Evolutionary conservation across 2,329 filamentous ascomycete species (phyloP).

Genomic region (Ramichloridium luteum): DNA sequence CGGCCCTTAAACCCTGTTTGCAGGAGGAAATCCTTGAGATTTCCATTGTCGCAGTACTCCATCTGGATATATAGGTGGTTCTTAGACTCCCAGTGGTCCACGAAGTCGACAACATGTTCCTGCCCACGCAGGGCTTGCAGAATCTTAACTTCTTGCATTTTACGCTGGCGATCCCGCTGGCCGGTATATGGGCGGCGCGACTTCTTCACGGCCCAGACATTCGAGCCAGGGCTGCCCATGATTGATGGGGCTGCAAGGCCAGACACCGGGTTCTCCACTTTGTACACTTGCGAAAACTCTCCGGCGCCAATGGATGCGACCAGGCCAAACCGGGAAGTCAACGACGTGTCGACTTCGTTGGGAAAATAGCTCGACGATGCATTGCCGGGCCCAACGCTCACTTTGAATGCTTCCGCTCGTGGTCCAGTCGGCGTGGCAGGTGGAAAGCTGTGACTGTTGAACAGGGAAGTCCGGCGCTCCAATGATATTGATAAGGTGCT

Average conservation of each 20-base stretch:
- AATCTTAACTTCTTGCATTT: slow-evolving; percentile 71
- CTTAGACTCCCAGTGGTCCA: slow-evolving; percentile 79
- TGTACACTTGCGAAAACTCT: slow-evolving; percentile 88
- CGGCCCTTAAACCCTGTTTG: slow-evolving; percentile 71
- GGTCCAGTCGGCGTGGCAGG: slow-evolving; percentile 74
- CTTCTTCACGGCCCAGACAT: slow-evolving; percentile 88
- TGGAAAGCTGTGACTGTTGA: slow-evolving; percentile 38
- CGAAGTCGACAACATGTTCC: slow-evolving; percentile 74
- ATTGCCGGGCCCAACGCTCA: slow-evolving; percentile 36
- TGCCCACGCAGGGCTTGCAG: slow-evolving; percentile 64
- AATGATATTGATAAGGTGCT: slow-evolving; percentile 74
- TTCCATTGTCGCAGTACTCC: slow-evolving; percentile 91
- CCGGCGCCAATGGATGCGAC: slow-evolving; percentile 73
- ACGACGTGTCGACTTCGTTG: slow-evolving; percentile 60
- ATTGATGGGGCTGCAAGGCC: slow-evolving; percentile 20
- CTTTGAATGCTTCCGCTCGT: slow-evolving; percentile 45
- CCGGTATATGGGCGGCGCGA: slow-evolving; percentile 69
- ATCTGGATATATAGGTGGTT: slow-evolving; percentile 91
- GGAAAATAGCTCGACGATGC: slow-evolving; percentile 53
- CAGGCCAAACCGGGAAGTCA: slow-evolving; percentile 66
- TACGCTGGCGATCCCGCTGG: slow-evolving; percentile 64
- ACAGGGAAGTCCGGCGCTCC: slow-evolving; percentile 30
- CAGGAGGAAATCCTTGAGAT: slow-evolving; percentile 73
- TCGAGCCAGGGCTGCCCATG: slow-evolving; percentile 16
- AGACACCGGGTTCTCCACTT: slow-evolving; percentile 46